These are phyloP conservation scores for Podospora pseudopauciseta DNA, from an alignment of 495 filamentous ascomycete species.

Conservation along the genomic window DNA sequence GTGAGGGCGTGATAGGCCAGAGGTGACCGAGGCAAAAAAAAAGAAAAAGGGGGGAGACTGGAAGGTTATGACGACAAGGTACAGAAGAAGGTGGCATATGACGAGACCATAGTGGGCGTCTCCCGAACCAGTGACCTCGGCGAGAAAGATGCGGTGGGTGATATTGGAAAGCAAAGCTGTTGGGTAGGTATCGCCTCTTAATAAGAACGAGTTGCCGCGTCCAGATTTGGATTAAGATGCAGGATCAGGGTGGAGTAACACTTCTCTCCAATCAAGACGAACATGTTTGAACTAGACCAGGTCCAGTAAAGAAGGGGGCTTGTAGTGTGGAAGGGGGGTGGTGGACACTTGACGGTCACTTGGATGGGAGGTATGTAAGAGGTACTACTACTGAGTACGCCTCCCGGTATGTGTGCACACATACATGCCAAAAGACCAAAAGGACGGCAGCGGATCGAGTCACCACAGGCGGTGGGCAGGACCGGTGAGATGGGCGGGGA, in stretches of 20 bases:
- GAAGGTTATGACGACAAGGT: constrained; percentile 16
- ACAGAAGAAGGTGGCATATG: constrained; percentile 12
- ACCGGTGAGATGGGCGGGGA: neutral
- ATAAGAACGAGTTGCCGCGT: constrained; percentile 6
- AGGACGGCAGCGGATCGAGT: neutral
- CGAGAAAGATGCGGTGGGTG: constrained; percentile 8
- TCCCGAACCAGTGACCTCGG: constrained; percentile 1
- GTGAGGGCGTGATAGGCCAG: neutral
- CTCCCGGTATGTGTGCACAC: neutral
- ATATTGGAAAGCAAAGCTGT: neutral
- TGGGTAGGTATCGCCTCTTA: constrained; percentile 17
- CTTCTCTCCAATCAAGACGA: constrained; percentile 15
- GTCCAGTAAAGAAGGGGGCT: neutral
- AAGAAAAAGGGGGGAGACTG: neutral
- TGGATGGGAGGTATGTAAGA: neutral
- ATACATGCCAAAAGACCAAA: neutral
- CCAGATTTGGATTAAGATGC: constrained; percentile 21
- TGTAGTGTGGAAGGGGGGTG: neutral
- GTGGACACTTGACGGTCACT: neutral
- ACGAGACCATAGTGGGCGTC: constrained; percentile 25
- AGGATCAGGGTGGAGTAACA: constrained; percentile 16
- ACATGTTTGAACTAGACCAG: constrained; percentile 5
- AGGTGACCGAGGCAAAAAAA: neutral
- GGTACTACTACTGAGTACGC: neutral
- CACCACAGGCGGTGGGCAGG: neutral